Evolutionary conservation across 768 basidiomycete genomes (phyloP), one percentile per base, ranked within the genome.

Genomic region (Pleurotus eryngii): DNA sequence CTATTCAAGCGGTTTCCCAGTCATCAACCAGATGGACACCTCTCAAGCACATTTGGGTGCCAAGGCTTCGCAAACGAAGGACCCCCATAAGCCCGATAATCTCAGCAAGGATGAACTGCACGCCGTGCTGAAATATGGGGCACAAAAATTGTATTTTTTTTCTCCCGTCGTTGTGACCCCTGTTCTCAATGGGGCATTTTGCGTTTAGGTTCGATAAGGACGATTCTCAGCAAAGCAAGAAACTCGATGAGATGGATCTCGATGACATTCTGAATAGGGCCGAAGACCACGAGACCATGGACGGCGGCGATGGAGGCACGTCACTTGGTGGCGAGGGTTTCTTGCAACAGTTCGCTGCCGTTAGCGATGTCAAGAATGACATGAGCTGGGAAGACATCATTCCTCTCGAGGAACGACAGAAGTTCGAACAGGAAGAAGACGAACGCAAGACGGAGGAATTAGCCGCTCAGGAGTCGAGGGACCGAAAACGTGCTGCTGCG

Each of bases 11-110:
- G 38, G 49, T 55, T 42, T 54, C 12, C n/a, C 70, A 97, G 95
- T 99, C 76, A 98, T 99, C 79, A 97, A 98, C 74, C 96, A 98
- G 75, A 97, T 98, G 91, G 97, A 99, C 74, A 99, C 97, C 20
- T 95, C 95, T 42, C 97, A 98, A 62, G 92, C 92, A 43, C 92
- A 98, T 73, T 85, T 99, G 54, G 88, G 92, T 68, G 88, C 90
- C 57, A 94, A 93, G 66, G 80, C 82, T 17, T 72, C 80, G 27
- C 78, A 80, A 64, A 64, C 72, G 57, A 90, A 88, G 67, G 90
- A 91, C 50, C 71, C 81, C 18, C 72, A 79, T 59, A 94, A 92
- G 69, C 83, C 90, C 2, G 89, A 89, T 63, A 89, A 90, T 72
- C 75, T 93, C 60, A 95, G 91, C 73, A 97, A 95, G 74, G 97